These are phyloP conservation scores for Fusarium mundagurra DNA, from an alignment of 2,329 filamentous ascomycete genomes.

Conservation along the genomic window DNA sequence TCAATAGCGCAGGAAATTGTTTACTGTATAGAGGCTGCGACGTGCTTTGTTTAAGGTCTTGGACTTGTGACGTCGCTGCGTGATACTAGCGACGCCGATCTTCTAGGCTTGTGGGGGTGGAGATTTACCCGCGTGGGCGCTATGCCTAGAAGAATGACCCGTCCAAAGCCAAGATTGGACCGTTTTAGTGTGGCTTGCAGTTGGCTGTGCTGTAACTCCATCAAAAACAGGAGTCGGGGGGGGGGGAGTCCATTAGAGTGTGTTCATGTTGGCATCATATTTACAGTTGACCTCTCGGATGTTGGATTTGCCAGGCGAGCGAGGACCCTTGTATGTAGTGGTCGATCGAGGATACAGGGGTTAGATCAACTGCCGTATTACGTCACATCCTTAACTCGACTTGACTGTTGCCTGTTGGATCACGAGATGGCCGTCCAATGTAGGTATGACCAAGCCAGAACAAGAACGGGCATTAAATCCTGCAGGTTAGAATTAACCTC, in stretches of 20 bases:
- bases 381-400: slow-evolving; percentile 1
- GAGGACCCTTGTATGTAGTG: background rate
- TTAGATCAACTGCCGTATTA: background rate
- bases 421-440: background rate
- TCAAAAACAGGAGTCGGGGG: slow-evolving; percentile 1
- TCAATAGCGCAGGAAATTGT: background rate
- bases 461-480: background rate
- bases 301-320: background rate
- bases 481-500: background rate
- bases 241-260: background rate
- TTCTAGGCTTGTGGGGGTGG: slow-evolving; percentile 27
- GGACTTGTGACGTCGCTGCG: slow-evolving; percentile 38
- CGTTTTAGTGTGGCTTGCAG: slow-evolving; percentile 6
- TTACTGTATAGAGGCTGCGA: slow-evolving; percentile 10
- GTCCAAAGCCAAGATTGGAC: background rate
- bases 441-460: background rate
- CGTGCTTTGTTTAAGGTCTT: slow-evolving; percentile 22
- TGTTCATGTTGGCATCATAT: slow-evolving; percentile 11
- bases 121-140: slow-evolving; percentile 19
- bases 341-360: slow-evolving; percentile 2
- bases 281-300: background rate
- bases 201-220: slow-evolving; percentile 4
- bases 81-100: slow-evolving; percentile 37
- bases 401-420: background rate
- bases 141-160: slow-evolving; percentile 16